Evolutionary conservation across 176 grass and related monocot genomes (phyloP).

Genomic region (Aegilops tauschii): DNA sequence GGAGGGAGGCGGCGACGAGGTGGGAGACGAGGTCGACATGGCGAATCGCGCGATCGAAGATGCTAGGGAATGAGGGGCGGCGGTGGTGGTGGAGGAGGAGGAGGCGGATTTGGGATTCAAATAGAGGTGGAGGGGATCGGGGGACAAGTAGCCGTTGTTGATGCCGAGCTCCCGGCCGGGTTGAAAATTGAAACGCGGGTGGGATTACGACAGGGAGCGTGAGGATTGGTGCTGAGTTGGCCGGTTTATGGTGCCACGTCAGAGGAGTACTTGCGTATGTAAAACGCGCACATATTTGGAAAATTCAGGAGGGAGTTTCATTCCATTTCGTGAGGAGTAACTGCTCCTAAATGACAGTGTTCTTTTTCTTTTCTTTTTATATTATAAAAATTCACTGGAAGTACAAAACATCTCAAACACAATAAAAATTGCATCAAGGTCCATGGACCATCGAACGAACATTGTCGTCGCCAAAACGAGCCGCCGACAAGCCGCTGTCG

Average conservation of each 20-base stretch:
- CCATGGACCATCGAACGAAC: too few species aligned
- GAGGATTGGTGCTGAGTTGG: not conserved
- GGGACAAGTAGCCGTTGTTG: constrained; percentile 36
- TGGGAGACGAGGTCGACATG: constrained; percentile 15
- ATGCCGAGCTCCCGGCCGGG: not conserved
- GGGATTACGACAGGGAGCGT: not conserved
- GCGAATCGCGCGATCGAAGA: not conserved
- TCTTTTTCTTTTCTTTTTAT: too few species aligned
- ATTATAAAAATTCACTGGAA: too few species aligned
- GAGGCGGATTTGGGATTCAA: constrained; percentile 35
- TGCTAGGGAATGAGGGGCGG: not conserved
- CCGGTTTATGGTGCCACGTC: not conserved
- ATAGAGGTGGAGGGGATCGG: not conserved
- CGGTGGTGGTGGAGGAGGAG: too few species aligned
- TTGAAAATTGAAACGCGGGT: not conserved
- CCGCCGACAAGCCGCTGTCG: too few species aligned
- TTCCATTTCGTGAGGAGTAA: too few species aligned
- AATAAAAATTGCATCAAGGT: too few species aligned
- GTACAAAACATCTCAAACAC: too few species aligned
- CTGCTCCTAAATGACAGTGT: too few species aligned
- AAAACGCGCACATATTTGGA: not conserved
- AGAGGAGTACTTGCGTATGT: not conserved
- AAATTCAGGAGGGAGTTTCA: too few species aligned
- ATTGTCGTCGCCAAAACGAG: too few species aligned
- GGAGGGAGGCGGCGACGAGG: constrained; percentile 22